These are phyloP conservation scores for Venturia aucupariae DNA, from an alignment of 2,329 filamentous ascomycete species.

Conservation along the genomic window DNA sequence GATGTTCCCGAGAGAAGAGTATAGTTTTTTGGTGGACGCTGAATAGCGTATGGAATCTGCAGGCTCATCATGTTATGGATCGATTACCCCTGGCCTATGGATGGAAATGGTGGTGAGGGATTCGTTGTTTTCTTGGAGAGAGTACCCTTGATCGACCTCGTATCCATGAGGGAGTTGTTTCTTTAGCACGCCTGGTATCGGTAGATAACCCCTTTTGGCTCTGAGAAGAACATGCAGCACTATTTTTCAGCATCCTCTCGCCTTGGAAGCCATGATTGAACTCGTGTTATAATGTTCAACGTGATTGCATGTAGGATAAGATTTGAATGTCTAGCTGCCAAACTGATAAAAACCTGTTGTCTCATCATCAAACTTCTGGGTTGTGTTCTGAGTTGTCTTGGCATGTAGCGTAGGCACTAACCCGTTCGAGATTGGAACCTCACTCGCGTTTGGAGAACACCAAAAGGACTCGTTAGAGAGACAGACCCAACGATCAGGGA, in stretches of 20 bases:
- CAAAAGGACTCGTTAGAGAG: neutral
- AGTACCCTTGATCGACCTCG: neutral
- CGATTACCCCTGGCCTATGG: neutral
- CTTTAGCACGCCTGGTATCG: neutral
- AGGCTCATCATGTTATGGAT: neutral
- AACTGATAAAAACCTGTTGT: neutral
- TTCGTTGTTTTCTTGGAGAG: neutral
- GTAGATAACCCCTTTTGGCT: constrained; percentile 2
- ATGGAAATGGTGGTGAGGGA: neutral
- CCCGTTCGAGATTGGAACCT: too few relatives aligned
- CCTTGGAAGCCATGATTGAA: neutral
- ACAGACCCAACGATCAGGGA: neutral
- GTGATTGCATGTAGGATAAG: neutral
- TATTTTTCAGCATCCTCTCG: neutral
- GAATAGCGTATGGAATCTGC: neutral
- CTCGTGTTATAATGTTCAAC: neutral
- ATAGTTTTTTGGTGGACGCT: neutral
- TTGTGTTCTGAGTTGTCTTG: too few relatives aligned
- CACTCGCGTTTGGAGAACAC: neutral
- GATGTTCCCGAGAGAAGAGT: too few relatives aligned
- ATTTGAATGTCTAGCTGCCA: too few relatives aligned
- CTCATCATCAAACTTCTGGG: too few relatives aligned
- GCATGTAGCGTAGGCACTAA: too few relatives aligned
- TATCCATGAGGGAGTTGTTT: constrained; percentile 3
- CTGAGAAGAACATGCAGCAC: neutral